Conservation (phyloP, 1,284 basidiomycete genomes). For the Cryptococcus sp. region DNA sequence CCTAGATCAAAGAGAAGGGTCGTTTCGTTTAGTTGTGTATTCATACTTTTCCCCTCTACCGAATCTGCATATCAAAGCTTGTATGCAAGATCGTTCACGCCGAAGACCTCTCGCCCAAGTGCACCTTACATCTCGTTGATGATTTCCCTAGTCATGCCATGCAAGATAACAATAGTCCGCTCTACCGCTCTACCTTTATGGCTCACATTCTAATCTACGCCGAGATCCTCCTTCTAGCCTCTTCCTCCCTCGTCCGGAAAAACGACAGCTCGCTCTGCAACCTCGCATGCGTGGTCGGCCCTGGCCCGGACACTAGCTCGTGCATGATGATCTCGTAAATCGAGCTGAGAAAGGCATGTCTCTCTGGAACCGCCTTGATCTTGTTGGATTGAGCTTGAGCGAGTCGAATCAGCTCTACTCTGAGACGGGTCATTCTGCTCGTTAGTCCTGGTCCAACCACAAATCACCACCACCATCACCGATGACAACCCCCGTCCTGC, state of each 20-base stretch:
- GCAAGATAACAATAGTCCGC: background rate
- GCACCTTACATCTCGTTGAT: background rate
- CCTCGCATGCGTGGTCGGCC: conserved; percentile 53
- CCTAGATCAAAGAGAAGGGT: no score
- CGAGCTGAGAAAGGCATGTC: conserved; percentile 62
- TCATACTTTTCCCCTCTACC: no score
- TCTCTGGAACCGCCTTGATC: conserved; percentile 53
- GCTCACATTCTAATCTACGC: no score
- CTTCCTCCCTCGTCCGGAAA: conserved; percentile 58
- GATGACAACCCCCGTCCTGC: no score
- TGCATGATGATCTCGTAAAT: conserved; percentile 72
- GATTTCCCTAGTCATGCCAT: background rate
- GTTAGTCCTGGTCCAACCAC: no score
- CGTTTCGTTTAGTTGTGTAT: no score
- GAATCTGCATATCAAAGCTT: no score
- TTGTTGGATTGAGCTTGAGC: conserved; percentile 65
- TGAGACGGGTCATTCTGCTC: conserved; percentile 74
- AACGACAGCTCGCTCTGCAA: conserved; percentile 57
- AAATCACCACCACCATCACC: no score
- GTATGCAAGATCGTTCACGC: no score
- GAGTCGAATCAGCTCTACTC: conserved; percentile 77
- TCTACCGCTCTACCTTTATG: no score
- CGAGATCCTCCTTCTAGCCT: conserved; percentile 51
- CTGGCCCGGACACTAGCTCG: conserved; percentile 57
- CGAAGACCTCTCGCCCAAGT: no score